Conservation (phyloP, 148 eudicot species). For the Linanthus parryae region DNA sequence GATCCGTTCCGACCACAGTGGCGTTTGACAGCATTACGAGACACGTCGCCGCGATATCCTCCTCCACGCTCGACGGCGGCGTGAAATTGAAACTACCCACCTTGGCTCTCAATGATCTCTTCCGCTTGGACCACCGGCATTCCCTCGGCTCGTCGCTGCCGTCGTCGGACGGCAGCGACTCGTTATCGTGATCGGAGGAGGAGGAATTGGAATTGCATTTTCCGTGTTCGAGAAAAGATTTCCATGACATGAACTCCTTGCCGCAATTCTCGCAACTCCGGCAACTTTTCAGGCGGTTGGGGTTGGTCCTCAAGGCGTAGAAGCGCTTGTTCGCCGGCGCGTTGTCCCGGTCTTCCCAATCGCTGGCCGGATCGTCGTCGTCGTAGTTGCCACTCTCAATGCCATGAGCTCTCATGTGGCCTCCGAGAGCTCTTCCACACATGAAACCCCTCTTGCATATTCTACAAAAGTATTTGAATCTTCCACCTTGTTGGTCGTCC, state of each 20-base stretch:
- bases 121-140: conserved; percentile 63
- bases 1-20: conserved; percentile 18
- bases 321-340: conserved; percentile 39
- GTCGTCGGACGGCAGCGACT: conserved; percentile 38
- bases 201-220: too few species aligned
- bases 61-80: conserved; percentile 38
- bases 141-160: conserved; percentile 27
- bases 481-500: conserved; percentile 47
- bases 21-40: conserved; percentile 36
- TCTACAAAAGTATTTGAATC: conserved; percentile 75
- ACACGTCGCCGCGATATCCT: conserved; percentile 39
- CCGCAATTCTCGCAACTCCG: conserved; percentile 73
- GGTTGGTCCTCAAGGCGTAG: conserved; percentile 79
- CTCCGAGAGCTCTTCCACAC: conserved; percentile 94
- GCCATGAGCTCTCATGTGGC: conserved; percentile 97
- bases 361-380: conserved; percentile 43
- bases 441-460: conserved; percentile 83
- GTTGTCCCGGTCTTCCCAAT: conserved; percentile 63
- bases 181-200: conserved; percentile 63
- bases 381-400: conserved; percentile 56
- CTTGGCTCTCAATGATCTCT: conserved; percentile 56
- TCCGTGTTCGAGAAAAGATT: conserved; percentile 79
- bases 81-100: conserved; percentile 35
- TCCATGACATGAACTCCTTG: conserved; percentile 72
- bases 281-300: conserved; percentile 58